Evolutionary conservation across 2,329 filamentous ascomycete genomes (phyloP).

Genomic region (Apiospora aurea): DNA sequence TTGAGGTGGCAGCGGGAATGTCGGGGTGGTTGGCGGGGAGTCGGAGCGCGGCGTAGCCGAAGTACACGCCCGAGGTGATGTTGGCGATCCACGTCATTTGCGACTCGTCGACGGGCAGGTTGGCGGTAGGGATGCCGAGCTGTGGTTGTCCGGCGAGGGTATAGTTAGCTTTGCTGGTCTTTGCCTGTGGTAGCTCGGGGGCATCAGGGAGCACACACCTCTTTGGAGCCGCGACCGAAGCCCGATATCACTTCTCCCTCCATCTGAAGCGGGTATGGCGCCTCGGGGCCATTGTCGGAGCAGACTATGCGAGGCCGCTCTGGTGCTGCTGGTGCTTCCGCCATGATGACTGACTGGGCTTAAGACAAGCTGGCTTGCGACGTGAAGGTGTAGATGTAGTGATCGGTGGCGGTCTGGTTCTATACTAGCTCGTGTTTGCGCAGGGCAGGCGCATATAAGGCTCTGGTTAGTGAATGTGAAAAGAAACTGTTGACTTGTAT

Average conservation of each 20-base stretch:
- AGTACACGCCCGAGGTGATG: constrained; percentile 86
- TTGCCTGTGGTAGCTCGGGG: constrained; percentile 18
- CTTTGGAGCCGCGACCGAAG: constrained; percentile 92
- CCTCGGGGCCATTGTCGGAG: constrained; percentile 72
- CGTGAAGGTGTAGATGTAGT: not conserved
- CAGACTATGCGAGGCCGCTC: constrained; percentile 75
- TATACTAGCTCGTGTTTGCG: not conserved
- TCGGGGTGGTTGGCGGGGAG: constrained; percentile 59
- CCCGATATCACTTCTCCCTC: constrained; percentile 89
- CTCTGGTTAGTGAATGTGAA: not conserved
- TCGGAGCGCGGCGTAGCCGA: constrained; percentile 83
- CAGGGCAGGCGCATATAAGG: not conserved
- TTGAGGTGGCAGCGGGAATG: constrained; percentile 26
- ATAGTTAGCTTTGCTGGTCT: not conserved
- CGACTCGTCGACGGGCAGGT: constrained; percentile 77
- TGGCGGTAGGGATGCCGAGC: constrained; percentile 96
- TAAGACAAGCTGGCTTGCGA: not conserved
- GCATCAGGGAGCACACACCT: constrained; percentile 59
- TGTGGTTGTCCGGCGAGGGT: constrained; percentile 44
- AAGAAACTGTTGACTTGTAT: not conserved
- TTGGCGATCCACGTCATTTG: constrained; percentile 66
- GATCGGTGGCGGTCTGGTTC: not conserved
- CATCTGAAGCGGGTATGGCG: constrained; percentile 84
- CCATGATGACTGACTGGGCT: not conserved
- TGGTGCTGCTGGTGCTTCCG: not conserved